Percentiles rank a stretch among this genome's conserved stretches.
Conservation (phyloP, 495 filamentous ascomycete genomes). For the Aspergillus indologenus region DNA sequence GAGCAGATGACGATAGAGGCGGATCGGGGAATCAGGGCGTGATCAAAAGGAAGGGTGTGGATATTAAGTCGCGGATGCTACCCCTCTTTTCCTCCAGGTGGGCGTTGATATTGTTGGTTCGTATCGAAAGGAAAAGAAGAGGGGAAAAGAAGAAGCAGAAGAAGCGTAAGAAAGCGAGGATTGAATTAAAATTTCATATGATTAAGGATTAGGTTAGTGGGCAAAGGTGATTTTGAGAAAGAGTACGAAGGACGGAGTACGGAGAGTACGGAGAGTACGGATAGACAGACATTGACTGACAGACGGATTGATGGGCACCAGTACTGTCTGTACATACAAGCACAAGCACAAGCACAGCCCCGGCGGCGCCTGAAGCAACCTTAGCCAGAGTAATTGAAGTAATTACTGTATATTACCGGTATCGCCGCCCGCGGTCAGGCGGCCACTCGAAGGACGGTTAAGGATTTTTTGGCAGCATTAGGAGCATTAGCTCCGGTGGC, state of each 20-base stretch:
- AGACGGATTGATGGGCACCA: not conserved
- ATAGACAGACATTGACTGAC: not conserved
- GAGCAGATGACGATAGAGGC: slow-evolving; percentile 8
- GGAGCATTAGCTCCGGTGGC: not conserved
- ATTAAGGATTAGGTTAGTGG: not conserved
- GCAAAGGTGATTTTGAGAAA: not conserved
- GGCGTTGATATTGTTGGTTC: not conserved
- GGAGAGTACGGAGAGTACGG: not conserved
- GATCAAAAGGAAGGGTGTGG: slow-evolving; percentile 1
- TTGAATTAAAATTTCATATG: not conserved
- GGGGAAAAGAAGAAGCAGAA: not conserved
- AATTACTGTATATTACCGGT: not conserved
- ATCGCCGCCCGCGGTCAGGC: not conserved
- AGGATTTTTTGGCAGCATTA: not conserved
- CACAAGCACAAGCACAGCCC: not conserved
- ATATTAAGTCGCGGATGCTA: not conserved
- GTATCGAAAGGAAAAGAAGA: not conserved
- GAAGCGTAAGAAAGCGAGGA: not conserved
- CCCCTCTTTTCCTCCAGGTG: slow-evolving; percentile 12
- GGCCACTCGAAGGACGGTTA: not conserved
- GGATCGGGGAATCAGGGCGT: slow-evolving; percentile 1
- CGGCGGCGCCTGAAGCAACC: no score
- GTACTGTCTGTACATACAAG: no score
- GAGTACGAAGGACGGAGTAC: not conserved
- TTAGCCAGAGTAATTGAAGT: not conserved